Percentiles rank a stretch among this genome's conserved stretches.
Evolutionary conservation across 2,329 filamentous ascomycete species (phyloP).

Genomic region (Aspergillus alliaceus): DNA sequence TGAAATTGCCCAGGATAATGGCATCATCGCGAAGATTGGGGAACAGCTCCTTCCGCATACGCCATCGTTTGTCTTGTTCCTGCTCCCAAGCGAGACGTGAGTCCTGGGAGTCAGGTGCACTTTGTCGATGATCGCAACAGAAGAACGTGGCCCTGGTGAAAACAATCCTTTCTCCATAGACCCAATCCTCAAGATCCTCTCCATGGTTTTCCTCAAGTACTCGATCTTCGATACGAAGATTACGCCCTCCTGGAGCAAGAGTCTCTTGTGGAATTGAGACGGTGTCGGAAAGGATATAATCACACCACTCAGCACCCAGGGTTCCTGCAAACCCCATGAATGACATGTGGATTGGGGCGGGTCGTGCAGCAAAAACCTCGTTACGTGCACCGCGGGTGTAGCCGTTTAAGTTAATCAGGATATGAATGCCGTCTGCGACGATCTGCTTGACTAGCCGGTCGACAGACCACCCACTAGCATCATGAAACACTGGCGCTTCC

Average conservation of each 20-base stretch:
- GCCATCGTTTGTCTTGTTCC: conserved; percentile 80
- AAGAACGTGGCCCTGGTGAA: conserved; percentile 96
- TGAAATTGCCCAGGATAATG: conserved; percentile 96
- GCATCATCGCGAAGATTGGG: conserved; percentile 77
- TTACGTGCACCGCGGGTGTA: conserved; percentile 97
- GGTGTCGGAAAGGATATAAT: conserved; percentile 89
- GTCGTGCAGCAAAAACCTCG: conserved; percentile 92
- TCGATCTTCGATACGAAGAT: conserved; percentile 70
- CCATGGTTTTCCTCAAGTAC: conserved; percentile 64
- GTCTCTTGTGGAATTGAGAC: conserved; percentile 82
- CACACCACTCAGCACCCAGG: conserved; percentile 95
- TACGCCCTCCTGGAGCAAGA: conserved; percentile 74
- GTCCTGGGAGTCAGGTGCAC: conserved; percentile 71
- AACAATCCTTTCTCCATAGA: conserved; percentile 96
- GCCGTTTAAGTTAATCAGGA: conserved; percentile 95
- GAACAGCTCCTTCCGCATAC: conserved; percentile 90
- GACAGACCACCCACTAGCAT: conserved; percentile 82
- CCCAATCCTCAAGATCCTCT: conserved; percentile 73
- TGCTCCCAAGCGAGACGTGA: conserved; percentile 73
- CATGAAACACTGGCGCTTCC: conserved; percentile 86
- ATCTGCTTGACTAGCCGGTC: conserved; percentile 86
- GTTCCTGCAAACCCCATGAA: conserved; percentile 99
- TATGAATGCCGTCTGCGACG: conserved; percentile 82
- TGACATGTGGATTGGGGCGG: conserved; percentile 96
- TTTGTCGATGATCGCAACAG: conserved; percentile 95